Base-by-base conservation (phyloP, 306 rosid species). In the Glycine latifolia region DNA sequence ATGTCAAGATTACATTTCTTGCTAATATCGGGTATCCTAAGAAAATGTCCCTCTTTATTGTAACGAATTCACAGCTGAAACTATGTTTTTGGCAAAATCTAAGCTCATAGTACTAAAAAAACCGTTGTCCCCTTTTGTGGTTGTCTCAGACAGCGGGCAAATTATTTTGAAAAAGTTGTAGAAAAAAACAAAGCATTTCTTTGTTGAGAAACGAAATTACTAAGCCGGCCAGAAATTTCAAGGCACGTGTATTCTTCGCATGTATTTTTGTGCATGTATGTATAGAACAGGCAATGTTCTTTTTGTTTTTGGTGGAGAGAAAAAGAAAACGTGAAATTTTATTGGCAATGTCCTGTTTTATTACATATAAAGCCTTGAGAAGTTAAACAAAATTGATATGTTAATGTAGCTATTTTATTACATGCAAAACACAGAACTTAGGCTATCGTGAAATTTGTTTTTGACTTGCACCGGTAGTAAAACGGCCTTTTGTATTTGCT, bases 21-120 rank as follows among this genome's bases (percentile, higher is more conserved):
- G 87, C 2, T 12, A 54, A 67, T 84, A 61, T 77, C 47, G 16
- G 69, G 84, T 15, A 77, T 84, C 82, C 86, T 20, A 46, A 41
- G 80, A 8, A 16, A 77, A 41, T 47, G 54, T 72, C 66, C n/a
- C 81, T 52, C 26, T 44, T 16, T 69, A 44, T 14, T 69, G 74
- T 47, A 56, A 68, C 15, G 2, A 6, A 16, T 17, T 67, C 14
- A 31, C 58, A 35, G 53, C 79, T 55, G 52, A 70, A 41, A 60
- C 65, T 67, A 70, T 72, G 75, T 37, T 62, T 66, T 55, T 79
- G 82, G 12, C 16, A 49, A 80, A 56, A 76, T 50, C 87, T 52
- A 80, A 71, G 84, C 75, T 72, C 7, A 12, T 75, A 68, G n/a
- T 15, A 11, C 33, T 55, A 48, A 0, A 15, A 15, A 53, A 10